Percentiles rank a stretch among this genome's conserved stretches.
phyloP scores from a whole-genome alignment of 331 rosid genomes.

The Malus hybrid region DNA sequence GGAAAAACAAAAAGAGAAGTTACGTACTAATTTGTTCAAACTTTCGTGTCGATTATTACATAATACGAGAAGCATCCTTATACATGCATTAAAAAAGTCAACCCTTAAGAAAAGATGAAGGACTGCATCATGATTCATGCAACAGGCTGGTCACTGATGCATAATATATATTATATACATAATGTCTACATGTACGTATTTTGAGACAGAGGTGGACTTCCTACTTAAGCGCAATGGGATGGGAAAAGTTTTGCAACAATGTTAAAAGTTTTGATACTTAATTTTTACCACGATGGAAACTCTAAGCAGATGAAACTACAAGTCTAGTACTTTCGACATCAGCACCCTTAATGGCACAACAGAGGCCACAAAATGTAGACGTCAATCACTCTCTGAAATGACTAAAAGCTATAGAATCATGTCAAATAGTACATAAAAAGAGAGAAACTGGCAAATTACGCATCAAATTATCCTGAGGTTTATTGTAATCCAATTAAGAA shows the following conservation, averaged over 20 bases:
- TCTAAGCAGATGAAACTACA: background rate
- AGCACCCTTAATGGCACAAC: background rate
- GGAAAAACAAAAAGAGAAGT: too few relatives aligned
- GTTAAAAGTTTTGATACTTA: too few relatives aligned
- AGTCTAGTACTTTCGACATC: background rate
- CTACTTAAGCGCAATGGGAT: background rate
- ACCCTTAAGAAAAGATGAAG: background rate
- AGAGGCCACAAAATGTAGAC: background rate
- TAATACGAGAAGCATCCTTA: background rate
- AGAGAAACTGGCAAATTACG: background rate
- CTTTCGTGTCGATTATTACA: background rate
- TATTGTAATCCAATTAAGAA: background rate
- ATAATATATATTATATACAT: background rate
- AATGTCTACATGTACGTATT: background rate
- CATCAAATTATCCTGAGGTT: background rate
- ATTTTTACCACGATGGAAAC: background rate
- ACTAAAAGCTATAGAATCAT: background rate
- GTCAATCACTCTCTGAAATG: background rate
- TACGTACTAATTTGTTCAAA: background rate
- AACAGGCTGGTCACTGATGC: background rate
- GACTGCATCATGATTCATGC: background rate
- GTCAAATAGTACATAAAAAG: too few relatives aligned
- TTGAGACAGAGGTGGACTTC: background rate
- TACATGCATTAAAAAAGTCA: background rate
- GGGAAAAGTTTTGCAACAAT: background rate